These are phyloP conservation scores for Sarocladium brachiariae DNA, from an alignment of 2,329 filamentous ascomycete species.

Conservation along the genomic window DNA sequence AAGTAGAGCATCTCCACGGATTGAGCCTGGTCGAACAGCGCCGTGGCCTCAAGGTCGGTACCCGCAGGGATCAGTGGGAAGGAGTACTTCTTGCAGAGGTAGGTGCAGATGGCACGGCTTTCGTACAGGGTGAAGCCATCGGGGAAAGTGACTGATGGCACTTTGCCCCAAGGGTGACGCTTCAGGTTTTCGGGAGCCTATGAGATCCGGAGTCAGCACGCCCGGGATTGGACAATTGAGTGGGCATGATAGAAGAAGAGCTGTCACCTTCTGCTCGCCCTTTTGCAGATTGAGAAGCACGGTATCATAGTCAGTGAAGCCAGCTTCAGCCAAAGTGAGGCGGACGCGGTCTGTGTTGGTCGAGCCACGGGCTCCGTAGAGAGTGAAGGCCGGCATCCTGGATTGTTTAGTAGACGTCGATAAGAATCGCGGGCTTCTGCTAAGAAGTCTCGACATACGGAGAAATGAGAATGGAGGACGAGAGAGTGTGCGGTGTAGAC, in stretches of 20 bases:
- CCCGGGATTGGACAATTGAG: too few species aligned
- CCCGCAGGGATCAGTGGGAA: conserved; percentile 32
- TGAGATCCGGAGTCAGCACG: conserved; percentile 17
- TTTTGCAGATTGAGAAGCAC: conserved; percentile 30
- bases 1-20: conserved; percentile 36
- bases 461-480: too few species aligned
- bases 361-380: conserved; percentile 33
- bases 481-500: too few species aligned
- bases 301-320: conserved; percentile 34
- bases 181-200: conserved; percentile 29
- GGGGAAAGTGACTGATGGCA: conserved; percentile 29
- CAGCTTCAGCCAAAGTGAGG: conserved; percentile 34
- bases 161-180: conserved; percentile 23
- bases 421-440: conserved; percentile 12
- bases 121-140: conserved; percentile 38
- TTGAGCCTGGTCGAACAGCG: conserved; percentile 37
- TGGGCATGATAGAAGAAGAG: too few species aligned
- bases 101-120: conserved; percentile 40
- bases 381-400: conserved; percentile 36
- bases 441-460: neutral
- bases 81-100: conserved; percentile 37
- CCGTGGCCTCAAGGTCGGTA: conserved; percentile 30
- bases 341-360: conserved; percentile 36
- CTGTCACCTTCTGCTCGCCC: conserved; percentile 36
- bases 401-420: conserved; percentile 21